A percentile compares a stretch with the other conserved stretches of the same genome.
Evolutionary conservation across 257 asterid genomes (phyloP).

Genomic region (Cruciata laevipes): DNA sequence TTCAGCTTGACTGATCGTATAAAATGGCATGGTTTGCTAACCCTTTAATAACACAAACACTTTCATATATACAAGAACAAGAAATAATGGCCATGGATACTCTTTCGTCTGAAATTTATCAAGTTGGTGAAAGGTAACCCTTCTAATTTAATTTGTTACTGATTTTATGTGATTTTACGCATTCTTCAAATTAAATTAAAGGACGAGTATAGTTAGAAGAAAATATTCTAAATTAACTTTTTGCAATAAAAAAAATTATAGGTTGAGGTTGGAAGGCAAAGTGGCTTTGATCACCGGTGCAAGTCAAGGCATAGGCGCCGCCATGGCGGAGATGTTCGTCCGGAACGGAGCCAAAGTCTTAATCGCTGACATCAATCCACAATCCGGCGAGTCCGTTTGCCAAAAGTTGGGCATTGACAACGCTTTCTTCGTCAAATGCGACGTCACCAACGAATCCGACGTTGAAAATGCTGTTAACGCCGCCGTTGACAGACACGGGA

Average conservation of each 20-base stretch:
- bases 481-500: conserved; percentile 18
- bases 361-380: conserved; percentile 31
- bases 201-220: no score
- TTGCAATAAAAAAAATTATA: not conserved
- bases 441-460: conserved; percentile 2
- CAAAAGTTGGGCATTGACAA: conserved; percentile 1
- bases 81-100: no score
- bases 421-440: not conserved
- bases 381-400: conserved; percentile 27
- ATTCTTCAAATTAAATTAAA: no score
- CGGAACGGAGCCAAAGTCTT: conserved; percentile 44
- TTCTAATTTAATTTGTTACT: no score
- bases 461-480: conserved; percentile 1
- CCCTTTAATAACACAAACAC: no score
- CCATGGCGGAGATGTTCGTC: conserved; percentile 31
- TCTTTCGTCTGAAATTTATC: no score
- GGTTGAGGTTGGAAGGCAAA: conserved; percentile 35
- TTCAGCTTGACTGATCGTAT: no score
- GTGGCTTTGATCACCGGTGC: conserved; percentile 56
- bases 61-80: no score
- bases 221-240: no score
- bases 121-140: no score
- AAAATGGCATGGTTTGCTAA: no score
- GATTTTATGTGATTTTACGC: no score
- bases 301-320: conserved; percentile 48